These are phyloP conservation scores for Ustilago shanxiensis DNA, from an alignment of 1,284 basidiomycete species.

Conservation along the genomic window DNA sequence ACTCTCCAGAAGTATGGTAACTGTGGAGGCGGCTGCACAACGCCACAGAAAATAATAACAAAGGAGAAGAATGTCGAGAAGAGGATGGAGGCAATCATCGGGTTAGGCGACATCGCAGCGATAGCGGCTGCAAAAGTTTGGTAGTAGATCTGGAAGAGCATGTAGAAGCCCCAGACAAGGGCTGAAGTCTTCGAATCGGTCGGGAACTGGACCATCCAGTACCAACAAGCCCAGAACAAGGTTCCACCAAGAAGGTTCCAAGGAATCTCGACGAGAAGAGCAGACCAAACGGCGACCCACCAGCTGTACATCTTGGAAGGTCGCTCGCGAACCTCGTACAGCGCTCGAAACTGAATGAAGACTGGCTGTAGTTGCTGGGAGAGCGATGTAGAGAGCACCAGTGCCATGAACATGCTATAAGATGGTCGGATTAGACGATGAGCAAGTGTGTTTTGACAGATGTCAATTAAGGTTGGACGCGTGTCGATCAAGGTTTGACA, in stretches of 20 bases:
- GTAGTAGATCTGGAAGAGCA: conserved; percentile 73
- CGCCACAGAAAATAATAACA: conserved; percentile 77
- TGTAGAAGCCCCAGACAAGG: conserved; percentile 53
- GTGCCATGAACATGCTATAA: conserved; percentile 69
- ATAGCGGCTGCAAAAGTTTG: conserved; percentile 76
- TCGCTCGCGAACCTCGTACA: conserved; percentile 82
- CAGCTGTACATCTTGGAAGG: conserved; percentile 85
- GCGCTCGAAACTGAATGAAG: conserved; percentile 73
- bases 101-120: conserved; percentile 78
- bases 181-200: conserved; percentile 33
- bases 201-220: conserved; percentile 57
- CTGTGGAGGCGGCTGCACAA: conserved; percentile 62
- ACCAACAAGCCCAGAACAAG: conserved; percentile 63
- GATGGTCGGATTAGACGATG: too few species aligned
- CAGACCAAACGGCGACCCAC: conserved; percentile 75
- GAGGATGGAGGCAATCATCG: conserved; percentile 77
- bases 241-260: conserved; percentile 65
- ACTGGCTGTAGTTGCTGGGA: conserved; percentile 70
- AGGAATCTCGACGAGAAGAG: conserved; percentile 71
- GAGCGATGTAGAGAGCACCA: conserved; percentile 62
- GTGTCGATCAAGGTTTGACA: too few species aligned
- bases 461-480: too few species aligned
- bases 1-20: conserved; percentile 56
- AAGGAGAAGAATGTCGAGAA: conserved; percentile 78
- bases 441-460: too few species aligned